A percentile compares a stretch with the other conserved stretches of the same genome.
These are phyloP conservation scores for Capsicum pubescens DNA, from an alignment of 257 asterid species.

Conservation along the genomic window DNA sequence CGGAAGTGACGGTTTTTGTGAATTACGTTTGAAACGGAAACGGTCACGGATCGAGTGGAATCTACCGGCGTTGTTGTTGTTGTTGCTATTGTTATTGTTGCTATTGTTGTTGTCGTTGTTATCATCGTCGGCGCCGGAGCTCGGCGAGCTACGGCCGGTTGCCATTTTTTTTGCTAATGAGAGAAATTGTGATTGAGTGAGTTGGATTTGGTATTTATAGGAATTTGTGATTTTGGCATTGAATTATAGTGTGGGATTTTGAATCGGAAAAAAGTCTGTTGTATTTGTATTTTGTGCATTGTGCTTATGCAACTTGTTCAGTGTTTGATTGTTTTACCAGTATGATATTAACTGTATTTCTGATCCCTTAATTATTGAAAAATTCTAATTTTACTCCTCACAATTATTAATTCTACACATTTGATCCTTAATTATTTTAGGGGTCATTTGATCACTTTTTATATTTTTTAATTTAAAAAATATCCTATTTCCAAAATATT, in stretches of 20 bases:
- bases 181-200: constrained; percentile 35
- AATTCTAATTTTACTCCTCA: background rate
- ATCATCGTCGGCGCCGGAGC: constrained; percentile 52
- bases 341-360: background rate
- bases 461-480: too few relatives aligned
- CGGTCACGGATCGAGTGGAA: constrained; percentile 74
- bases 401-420: background rate
- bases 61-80: constrained; percentile 44
- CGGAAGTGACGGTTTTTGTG: constrained; percentile 36
- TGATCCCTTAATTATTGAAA: background rate
- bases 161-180: constrained; percentile 34
- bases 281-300: background rate
- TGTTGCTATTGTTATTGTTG: constrained; percentile 19
- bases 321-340: background rate
- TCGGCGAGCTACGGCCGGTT: constrained; percentile 40
- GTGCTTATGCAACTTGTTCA: constrained; percentile 14
- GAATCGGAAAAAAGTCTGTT: background rate
- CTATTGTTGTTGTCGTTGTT: constrained; percentile 20
- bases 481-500: too few relatives aligned
- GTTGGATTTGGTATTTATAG: background rate
- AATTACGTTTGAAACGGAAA: constrained; percentile 43
- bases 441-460: too few relatives aligned
- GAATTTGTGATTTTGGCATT: constrained; percentile 21
- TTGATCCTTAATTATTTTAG: background rate
- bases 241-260: constrained; percentile 12